A percentile compares a stretch with the other conserved stretches of the same genome.
phyloP scores from a whole-genome alignment of 1,284 basidiomycete species.

The Singerocomus inundabilis region DNA sequence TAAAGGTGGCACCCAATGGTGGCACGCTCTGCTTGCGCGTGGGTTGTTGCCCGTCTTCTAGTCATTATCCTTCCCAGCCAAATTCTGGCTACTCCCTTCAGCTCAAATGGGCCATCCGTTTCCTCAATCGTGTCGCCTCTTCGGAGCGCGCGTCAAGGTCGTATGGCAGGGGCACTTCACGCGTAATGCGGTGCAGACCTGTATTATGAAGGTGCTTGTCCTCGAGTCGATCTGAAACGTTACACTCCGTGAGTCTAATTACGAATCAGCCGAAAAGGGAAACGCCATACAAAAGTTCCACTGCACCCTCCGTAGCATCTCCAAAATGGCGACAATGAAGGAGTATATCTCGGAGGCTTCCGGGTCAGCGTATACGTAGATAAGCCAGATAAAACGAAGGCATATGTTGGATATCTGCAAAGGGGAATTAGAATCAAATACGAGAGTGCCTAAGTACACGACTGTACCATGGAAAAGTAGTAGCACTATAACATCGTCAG shows the following conservation, averaged over 20 bases:
- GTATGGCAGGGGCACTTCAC: constrained; percentile 78
- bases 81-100: constrained; percentile 1
- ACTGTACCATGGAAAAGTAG: constrained; percentile 68
- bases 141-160: constrained; percentile 40
- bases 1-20: not conserved
- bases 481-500: constrained; percentile 50
- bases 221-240: constrained; percentile 66
- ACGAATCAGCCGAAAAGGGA: not conserved
- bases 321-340: constrained; percentile 71
- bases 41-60: not conserved
- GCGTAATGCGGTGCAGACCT: constrained; percentile 76
- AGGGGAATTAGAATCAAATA: not conserved
- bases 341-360: constrained; percentile 55
- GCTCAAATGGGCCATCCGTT: constrained; percentile 22
- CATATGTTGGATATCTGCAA: constrained; percentile 66
- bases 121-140: constrained; percentile 15
- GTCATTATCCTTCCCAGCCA: not conserved
- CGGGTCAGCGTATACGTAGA: constrained; percentile 65
- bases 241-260: not conserved
- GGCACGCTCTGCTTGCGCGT: not conserved
- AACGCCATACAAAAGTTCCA: constrained; percentile 85
- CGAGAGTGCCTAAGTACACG: not conserved
- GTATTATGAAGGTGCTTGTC: constrained; percentile 85
- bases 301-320: constrained; percentile 80
- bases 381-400: constrained; percentile 80